phyloP scores from a whole-genome alignment of 208 protist species.

The Leishmania gerbilli region DNA sequence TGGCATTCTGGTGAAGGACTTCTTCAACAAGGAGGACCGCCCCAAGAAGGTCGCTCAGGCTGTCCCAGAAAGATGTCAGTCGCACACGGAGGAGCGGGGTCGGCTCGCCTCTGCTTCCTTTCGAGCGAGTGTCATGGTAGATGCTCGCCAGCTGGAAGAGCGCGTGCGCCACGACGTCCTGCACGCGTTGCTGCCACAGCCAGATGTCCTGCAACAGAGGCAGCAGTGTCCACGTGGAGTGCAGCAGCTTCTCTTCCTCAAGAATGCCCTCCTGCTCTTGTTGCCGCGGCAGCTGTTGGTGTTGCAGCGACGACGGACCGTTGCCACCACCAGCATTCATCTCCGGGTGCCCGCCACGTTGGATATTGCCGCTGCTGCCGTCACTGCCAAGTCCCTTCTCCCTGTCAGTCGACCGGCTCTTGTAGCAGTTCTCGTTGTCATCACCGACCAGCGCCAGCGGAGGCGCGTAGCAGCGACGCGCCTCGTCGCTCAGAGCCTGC shows the following conservation, averaged over 20 bases:
- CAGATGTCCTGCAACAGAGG: conserved; percentile 79
- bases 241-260: conserved; percentile 75
- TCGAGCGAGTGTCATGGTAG: conserved; percentile 28
- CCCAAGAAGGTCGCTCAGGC: conserved; percentile 65
- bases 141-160: conserved; percentile 80
- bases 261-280: conserved; percentile 12
- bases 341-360: background rate
- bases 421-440: conserved; percentile 30
- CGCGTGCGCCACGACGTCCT: conserved; percentile 64
- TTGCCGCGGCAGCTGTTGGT: background rate
- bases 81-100: conserved; percentile 44
- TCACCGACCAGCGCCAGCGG: conserved; percentile 61
- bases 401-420: background rate
- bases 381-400: background rate
- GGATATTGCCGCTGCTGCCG: background rate
- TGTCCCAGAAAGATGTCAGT: conserved; percentile 64
- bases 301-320: background rate
- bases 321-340: background rate
- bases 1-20: conserved; percentile 71
- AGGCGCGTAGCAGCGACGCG: conserved; percentile 32
- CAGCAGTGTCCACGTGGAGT: conserved; percentile 59
- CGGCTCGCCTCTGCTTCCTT: background rate
- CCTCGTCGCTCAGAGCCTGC: conserved; percentile 48
- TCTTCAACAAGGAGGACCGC: conserved; percentile 84
- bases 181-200: conserved; percentile 69